Percentiles rank a stretch among this genome's conserved stretches.
Evolutionary conservation across 2,329 filamentous ascomycete genomes (phyloP).

Genomic region (Cyphellophora attinorum): DNA sequence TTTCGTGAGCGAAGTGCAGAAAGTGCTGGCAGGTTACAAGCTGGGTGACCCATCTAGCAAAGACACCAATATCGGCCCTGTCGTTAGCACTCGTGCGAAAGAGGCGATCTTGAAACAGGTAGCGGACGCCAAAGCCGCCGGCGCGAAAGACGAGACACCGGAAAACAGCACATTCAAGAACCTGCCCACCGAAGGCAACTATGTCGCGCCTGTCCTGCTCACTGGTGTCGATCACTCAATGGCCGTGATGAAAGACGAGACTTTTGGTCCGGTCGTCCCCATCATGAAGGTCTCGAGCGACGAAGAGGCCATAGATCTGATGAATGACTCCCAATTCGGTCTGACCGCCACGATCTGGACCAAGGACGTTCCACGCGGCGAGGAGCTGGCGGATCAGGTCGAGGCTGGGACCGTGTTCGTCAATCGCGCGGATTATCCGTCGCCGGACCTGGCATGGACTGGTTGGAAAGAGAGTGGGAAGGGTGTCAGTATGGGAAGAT

Average conservation of each 20-base stretch:
- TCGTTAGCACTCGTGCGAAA: conserved; percentile 72
- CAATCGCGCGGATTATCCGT: conserved; percentile 86
- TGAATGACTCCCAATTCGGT: conserved; percentile 94
- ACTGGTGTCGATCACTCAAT: conserved; percentile 72
- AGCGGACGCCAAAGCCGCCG: conserved; percentile 70
- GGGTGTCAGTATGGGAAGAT: conserved; percentile 78
- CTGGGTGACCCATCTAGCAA: conserved; percentile 80
- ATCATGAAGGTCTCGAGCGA: conserved; percentile 79
- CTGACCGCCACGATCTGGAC: conserved; percentile 97
- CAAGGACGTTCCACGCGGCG: conserved; percentile 67
- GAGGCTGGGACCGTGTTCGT: conserved; percentile 95
- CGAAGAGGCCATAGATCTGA: conserved; percentile 68
- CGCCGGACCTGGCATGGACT: conserved; percentile 88
- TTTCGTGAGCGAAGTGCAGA: conserved; percentile 70
- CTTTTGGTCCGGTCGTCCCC: conserved; percentile 86
- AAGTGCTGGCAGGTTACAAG: conserved; percentile 70
- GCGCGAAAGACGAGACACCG: conserved; percentile 76
- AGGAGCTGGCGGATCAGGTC: conserved; percentile 67
- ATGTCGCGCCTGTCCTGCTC: conserved; percentile 75
- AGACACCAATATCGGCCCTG: conserved; percentile 74
- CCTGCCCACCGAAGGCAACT: conserved; percentile 63
- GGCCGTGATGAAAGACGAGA: conserved; percentile 87
- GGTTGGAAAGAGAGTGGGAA: conserved; percentile 97
- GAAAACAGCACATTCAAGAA: conserved; percentile 67
- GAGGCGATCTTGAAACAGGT: conserved; percentile 70